Evolutionary conservation across 2,329 filamentous ascomycete species (phyloP), one percentile per base, ranked within the genome.

Genomic region (Tolypocladium tropicale): DNA sequence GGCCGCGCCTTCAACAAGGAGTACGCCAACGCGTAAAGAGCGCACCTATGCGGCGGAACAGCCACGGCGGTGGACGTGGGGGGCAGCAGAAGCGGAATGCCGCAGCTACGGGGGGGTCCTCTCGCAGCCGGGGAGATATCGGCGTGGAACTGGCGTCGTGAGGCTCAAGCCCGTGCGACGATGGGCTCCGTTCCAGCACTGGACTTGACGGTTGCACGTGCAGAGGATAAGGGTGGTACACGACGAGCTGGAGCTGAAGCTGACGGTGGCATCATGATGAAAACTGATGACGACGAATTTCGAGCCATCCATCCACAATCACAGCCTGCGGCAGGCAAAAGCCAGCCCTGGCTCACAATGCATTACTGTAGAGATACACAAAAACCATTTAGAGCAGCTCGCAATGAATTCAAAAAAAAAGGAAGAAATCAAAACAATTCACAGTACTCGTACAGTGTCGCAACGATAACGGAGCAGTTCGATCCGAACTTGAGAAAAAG

Each of bases 1-100:
- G 93, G 94, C 32, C 79, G 92, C 61, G 88, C 85, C 1, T 96
- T 96, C 63, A 96, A 96, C 72, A 92, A 88, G 74, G 86, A 95
- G 72, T 95, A 85, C 70, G 82, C 76, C 41, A 64, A 68, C 53
- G 68, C 61, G 48, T 72, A 56, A 36, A 5, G 10, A 11, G 18
- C 23, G 25, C 7, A 11, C 6, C n/a, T n/a, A n/a, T n/a, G n/a
- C n/a, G n/a, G n/a, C n/a, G n/a, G n/a, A n/a, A n/a, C n/a, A n/a
- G n/a, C n/a, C n/a, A n/a, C n/a, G n/a, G n/a, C n/a, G n/a, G n/a
- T n/a, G n/a, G n/a, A n/a, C n/a, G n/a, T n/a, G n/a, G n/a, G n/a
- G n/a, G n/a, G n/a, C n/a, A n/a, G 18, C 14, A 53, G 18, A 43
- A 12, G 37, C 4, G 18, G 9, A 37, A 54, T 23, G 30, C 25